Evolutionary conservation across 1,139 yeast species (phyloP).

Genomic region (Blastobotrys aristatus): DNA sequence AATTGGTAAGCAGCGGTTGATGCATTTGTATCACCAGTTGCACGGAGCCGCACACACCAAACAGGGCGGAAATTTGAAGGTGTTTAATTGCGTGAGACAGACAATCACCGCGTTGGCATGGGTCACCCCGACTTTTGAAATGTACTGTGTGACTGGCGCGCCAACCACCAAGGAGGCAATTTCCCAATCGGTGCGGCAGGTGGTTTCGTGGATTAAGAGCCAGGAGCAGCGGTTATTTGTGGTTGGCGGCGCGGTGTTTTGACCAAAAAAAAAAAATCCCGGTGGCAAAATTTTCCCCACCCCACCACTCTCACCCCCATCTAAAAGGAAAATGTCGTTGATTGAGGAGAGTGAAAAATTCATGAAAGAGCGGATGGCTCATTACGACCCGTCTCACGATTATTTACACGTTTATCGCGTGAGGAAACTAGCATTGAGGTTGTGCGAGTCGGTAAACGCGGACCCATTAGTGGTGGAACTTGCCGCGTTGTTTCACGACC

Average conservation of each 20-base stretch:
- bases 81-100: constrained; percentile 32
- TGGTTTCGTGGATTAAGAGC: constrained; percentile 53
- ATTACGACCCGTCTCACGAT: constrained; percentile 34
- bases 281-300: not conserved
- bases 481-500: constrained; percentile 37
- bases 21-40: constrained; percentile 42
- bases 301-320: not conserved
- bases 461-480: constrained; percentile 33
- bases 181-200: constrained; percentile 47
- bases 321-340: not conserved
- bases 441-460: constrained; percentile 23
- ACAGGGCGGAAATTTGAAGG: constrained; percentile 28
- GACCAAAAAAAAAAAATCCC: not conserved
- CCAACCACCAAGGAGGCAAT: constrained; percentile 42
- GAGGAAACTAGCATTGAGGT: constrained; percentile 26
- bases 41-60: constrained; percentile 36
- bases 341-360: constrained; percentile 17
- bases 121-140: constrained; percentile 52
- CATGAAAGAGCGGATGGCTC: constrained; percentile 26
- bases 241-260: constrained; percentile 53
- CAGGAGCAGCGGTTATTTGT: constrained; percentile 57
- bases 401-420: constrained; percentile 32
- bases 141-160: constrained; percentile 51
- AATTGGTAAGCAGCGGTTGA: constrained; percentile 33
- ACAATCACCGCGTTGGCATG: constrained; percentile 48